A percentile compares a stretch with the other conserved stretches of the same genome.
Conservation (phyloP, 768 basidiomycete genomes). For the Neoboletus magnificus region DNA sequence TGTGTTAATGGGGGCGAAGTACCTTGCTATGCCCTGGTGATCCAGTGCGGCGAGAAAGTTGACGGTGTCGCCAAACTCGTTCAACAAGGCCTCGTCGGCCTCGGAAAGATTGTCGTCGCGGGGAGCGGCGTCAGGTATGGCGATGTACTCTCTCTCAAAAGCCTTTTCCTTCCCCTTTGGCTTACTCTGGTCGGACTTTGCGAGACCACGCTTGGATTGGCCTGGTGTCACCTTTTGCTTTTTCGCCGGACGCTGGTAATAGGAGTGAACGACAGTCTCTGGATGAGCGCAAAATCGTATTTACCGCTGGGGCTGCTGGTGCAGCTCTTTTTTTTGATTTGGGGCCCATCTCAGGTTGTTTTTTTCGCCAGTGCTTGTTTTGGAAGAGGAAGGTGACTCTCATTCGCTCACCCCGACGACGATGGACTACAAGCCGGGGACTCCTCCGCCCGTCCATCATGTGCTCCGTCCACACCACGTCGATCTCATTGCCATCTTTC, state of each 20-base stretch:
- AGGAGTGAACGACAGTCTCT: neutral
- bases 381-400: conserved; percentile 24
- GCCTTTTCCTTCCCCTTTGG: conserved; percentile 57
- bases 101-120: conserved; percentile 54
- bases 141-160: conserved; percentile 55
- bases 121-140: conserved; percentile 45
- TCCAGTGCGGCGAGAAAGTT: conserved; percentile 74
- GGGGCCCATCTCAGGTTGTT: conserved; percentile 23
- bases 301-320: conserved; percentile 30
- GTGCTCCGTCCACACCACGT: conserved; percentile 77
- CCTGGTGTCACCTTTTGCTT: conserved; percentile 52
- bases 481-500: conserved; percentile 59
- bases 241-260: conserved; percentile 47
- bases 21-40: conserved; percentile 79
- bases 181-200: conserved; percentile 32
- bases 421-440: conserved; percentile 36
- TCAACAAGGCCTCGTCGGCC: conserved; percentile 62
- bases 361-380: neutral
- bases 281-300: neutral
- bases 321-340: conserved; percentile 35
- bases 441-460: conserved; percentile 62
- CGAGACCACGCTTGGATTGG: conserved; percentile 14
- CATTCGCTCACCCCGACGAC: neutral
- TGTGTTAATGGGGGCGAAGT: conserved; percentile 19
- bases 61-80: conserved; percentile 58